Conservation (phyloP, 805 yeast genomes). For the Brettanomyces nanus region DNA sequence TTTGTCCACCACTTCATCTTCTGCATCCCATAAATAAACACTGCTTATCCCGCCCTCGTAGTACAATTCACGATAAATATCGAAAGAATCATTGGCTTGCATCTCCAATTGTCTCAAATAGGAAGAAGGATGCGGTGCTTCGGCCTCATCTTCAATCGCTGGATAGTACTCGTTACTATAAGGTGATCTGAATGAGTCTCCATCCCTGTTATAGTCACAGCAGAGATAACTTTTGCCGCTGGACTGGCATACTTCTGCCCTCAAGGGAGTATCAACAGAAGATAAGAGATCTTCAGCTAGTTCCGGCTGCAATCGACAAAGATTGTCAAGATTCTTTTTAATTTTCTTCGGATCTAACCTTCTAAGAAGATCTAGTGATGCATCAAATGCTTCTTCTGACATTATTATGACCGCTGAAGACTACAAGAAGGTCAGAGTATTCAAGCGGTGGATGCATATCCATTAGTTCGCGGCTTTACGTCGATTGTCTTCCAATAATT, state of each 20-base stretch:
- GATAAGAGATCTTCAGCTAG: slow-evolving; percentile 83
- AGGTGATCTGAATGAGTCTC: slow-evolving; percentile 87
- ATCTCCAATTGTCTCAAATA: slow-evolving; percentile 66
- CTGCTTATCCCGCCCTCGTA: slow-evolving; percentile 91
- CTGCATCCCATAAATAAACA: slow-evolving; percentile 86
- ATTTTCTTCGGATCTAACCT: slow-evolving; percentile 65
- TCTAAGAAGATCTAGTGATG: slow-evolving; percentile 70
- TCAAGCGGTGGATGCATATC: too few relatives aligned
- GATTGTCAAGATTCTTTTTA: slow-evolving; percentile 32
- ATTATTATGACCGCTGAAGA: too few relatives aligned
- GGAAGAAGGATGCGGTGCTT: slow-evolving; percentile 68
- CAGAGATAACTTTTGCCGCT: slow-evolving; percentile 65
- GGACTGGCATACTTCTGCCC: slow-evolving; percentile 38
- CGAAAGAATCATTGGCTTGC: slow-evolving; percentile 84
- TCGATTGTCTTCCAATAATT: too few relatives aligned
- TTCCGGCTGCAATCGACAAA: slow-evolving; percentile 52
- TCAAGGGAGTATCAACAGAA: slow-evolving; percentile 80
- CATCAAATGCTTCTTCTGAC: slow-evolving; percentile 48
- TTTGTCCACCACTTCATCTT: slow-evolving; percentile 40
- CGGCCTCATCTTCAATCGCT: slow-evolving; percentile 37
- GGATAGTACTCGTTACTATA: slow-evolving; percentile 76
- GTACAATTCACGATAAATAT: slow-evolving; percentile 84
- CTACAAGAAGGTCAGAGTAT: too few relatives aligned
- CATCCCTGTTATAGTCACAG: slow-evolving; percentile 94
- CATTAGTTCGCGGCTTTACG: too few relatives aligned